Base-by-base conservation (phyloP, 2,329 filamentous ascomycete species). In the Neoarthrinium moseri region DNA sequence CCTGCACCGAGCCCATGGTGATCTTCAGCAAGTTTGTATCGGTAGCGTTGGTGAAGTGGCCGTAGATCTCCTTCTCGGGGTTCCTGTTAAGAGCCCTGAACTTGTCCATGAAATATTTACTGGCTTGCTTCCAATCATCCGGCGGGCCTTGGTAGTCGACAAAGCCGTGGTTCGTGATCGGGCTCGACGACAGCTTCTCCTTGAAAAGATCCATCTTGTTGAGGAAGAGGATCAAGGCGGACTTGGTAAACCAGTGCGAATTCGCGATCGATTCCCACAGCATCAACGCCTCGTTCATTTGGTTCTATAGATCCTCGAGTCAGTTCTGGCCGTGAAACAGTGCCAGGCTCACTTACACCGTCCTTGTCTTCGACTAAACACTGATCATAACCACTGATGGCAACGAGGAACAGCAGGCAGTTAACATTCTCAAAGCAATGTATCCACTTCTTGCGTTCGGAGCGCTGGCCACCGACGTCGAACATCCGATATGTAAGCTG, bases 401-500 rank as follows among this genome's bases (percentile, higher is more conserved):
- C 91, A 43, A 96, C 92, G 55, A 97, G 80, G 71, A 97, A 97
- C 32, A 97, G 75, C 44, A 97, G 77, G 56, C 89, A 91, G 61
- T 94, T 91, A 51, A 96, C 91, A 54, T 94, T 94, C 66, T 96
- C 91, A 64, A 96, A 96, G 63, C 91, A 94, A 66, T 96, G 91
- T 52, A 96, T 95, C 91, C 91, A 96, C 75, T 96, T 96, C 79
- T 95, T 95, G 51, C 91, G 86, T 69, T 96, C 91, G 22, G 91
- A 95, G 58, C 91, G 79, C 65, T 96, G 91, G 47, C 91, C 91
- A 64, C 91, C 91, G 37, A 95, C 91, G 61, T 96, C 91, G 68
- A 95, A 95, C 91, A 97, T 96, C 59, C 91, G 87, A 71, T 96
- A 96, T 53, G 91, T 95, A 58, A 96, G 80, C 61, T 92, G 86